A percentile compares a stretch with the other conserved stretches of the same genome.
phyloP scores from a whole-genome alignment of 169 alveolate genomes.

The Plasmodium reichenowi region DNA sequence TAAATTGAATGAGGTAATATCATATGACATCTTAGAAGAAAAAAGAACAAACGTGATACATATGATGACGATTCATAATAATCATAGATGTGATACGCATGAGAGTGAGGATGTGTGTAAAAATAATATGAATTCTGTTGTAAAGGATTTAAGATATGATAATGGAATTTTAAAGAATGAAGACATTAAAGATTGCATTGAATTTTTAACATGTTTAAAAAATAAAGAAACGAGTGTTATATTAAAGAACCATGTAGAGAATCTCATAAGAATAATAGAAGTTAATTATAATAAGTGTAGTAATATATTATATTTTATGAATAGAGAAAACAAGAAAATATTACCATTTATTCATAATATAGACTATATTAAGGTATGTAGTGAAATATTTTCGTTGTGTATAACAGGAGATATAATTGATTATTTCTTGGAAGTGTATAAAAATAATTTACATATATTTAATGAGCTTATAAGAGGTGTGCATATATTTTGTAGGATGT shows the following conservation, averaged over 20 bases:
- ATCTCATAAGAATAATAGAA: constrained; percentile 15
- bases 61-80: background rate
- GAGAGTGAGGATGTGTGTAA: background rate
- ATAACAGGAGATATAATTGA: constrained; percentile 82
- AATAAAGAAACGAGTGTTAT: background rate
- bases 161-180: background rate
- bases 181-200: constrained; percentile 9
- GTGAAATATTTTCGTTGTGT: constrained; percentile 56
- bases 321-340: constrained; percentile 74
- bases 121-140: constrained; percentile 11
- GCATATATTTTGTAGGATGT: constrained; percentile 95
- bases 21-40: constrained; percentile 2
- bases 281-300: constrained; percentile 3
- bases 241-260: constrained; percentile 1
- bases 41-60: background rate
- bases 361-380: constrained; percentile 32
- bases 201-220: background rate
- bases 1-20: constrained; percentile 78
- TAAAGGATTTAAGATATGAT: background rate
- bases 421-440: constrained; percentile 78
- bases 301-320: constrained; percentile 24
- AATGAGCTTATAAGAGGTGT: constrained; percentile 52
- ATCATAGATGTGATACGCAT: background rate
- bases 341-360: constrained; percentile 66
- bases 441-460: constrained; percentile 28